These are phyloP conservation scores for Pholiota conissans DNA, from an alignment of 768 basidiomycete species.

Conservation along the genomic window DNA sequence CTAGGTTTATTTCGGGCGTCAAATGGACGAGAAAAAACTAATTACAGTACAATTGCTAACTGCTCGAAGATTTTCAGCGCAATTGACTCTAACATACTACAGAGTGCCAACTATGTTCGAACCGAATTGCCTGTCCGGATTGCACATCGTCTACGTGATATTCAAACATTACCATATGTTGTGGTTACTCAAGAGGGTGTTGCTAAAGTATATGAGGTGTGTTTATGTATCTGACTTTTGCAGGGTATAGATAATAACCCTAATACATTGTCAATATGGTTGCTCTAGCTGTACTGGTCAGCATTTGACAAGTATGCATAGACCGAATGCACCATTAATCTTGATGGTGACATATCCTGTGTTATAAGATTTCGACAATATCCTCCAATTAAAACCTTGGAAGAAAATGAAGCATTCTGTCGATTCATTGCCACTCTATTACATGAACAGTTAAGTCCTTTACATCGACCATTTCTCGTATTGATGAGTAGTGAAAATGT, in stretches of 20 bases:
- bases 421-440: slow-evolving; percentile 63
- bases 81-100: background rate
- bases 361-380: slow-evolving; percentile 64
- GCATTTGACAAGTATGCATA: slow-evolving; percentile 76
- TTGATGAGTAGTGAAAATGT: background rate
- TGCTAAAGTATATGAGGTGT: slow-evolving; percentile 79
- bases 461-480: background rate
- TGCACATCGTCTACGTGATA: slow-evolving; percentile 82
- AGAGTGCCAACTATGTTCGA: slow-evolving; percentile 92
- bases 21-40: slow-evolving; percentile 75
- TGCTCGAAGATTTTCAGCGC: too few species aligned
- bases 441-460: slow-evolving; percentile 66
- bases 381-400: slow-evolving; percentile 67
- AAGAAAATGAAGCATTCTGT: slow-evolving; percentile 82
- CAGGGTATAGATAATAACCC: background rate
- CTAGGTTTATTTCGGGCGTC: slow-evolving; percentile 85
- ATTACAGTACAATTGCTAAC: slow-evolving; percentile 73
- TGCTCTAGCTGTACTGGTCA: slow-evolving; percentile 89
- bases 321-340: background rate
- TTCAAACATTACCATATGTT: slow-evolving; percentile 83
- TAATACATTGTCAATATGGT: slow-evolving; percentile 35
- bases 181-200: slow-evolving; percentile 87
- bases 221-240: slow-evolving; percentile 23
- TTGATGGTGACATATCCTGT: background rate
- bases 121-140: slow-evolving; percentile 87